phyloP scores from a whole-genome alignment of 2,329 filamentous ascomycete species.

The Rutstroemia sydowiana region DNA sequence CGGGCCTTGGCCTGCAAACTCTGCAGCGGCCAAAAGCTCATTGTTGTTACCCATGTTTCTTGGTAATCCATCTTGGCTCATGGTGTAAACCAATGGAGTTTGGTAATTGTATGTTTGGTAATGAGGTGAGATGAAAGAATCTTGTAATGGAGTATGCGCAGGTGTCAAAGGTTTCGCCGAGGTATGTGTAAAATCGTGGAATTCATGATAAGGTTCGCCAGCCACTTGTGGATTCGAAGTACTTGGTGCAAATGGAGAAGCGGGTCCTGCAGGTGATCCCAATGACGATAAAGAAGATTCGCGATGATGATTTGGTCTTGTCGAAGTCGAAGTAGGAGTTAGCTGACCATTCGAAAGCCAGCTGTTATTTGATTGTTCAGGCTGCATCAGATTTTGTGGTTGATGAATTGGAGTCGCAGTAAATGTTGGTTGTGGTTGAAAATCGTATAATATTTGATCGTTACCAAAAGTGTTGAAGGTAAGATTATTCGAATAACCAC shows the following conservation, averaged over 20 bases:
- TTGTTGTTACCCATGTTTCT: slow-evolving; percentile 19
- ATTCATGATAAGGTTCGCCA: slow-evolving; percentile 39
- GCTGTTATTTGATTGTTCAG: slow-evolving; percentile 22
- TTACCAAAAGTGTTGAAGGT: slow-evolving; percentile 17
- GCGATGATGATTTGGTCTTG: slow-evolving; percentile 40
- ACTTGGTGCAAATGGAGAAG: slow-evolving; percentile 49
- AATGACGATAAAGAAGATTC: slow-evolving; percentile 55
- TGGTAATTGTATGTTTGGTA: slow-evolving; percentile 32
- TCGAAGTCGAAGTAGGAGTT: slow-evolving; percentile 27
- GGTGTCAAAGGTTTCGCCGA: slow-evolving; percentile 30
- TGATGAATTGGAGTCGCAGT: slow-evolving; percentile 7
- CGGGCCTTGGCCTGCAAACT: slow-evolving; percentile 1
- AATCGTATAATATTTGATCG: slow-evolving; percentile 24
- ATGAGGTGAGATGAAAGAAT: slow-evolving; percentile 27
- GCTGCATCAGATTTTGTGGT: slow-evolving; percentile 27
- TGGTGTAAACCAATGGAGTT: slow-evolving; percentile 19
- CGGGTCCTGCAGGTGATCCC: slow-evolving; percentile 48
- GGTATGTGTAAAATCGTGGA: slow-evolving; percentile 28
- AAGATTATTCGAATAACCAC: slow-evolving; percentile 14
- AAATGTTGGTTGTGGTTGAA: slow-evolving; percentile 16
- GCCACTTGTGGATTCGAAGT: slow-evolving; percentile 51
- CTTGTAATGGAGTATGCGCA: slow-evolving; percentile 27
- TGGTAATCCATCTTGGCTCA: slow-evolving; percentile 22
- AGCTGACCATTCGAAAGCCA: slow-evolving; percentile 29
- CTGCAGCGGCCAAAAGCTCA: slow-evolving; percentile 27